phyloP scores from a whole-genome alignment of 257 asterid genomes.

The Craterostigma plantagineum region DNA sequence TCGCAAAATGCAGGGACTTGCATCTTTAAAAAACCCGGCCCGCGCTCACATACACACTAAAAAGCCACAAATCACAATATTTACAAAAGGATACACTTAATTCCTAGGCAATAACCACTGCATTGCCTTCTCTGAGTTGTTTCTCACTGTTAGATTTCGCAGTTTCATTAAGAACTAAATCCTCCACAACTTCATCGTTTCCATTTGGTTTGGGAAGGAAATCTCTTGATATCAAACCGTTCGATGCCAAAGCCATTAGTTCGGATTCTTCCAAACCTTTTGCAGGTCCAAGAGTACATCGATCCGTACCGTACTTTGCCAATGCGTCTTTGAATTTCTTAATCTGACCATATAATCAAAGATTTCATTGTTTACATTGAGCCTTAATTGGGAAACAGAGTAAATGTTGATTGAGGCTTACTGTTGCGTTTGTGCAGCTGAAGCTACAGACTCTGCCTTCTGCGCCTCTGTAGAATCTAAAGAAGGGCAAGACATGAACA shows the following conservation, averaged over 20 bases:
- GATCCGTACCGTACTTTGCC: conserved; percentile 48
- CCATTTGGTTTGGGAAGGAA: conserved; percentile 5
- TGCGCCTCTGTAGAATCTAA: conserved; percentile 80
- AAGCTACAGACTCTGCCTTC: conserved; percentile 68
- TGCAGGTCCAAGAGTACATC: conserved; percentile 42
- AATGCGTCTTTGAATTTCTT: conserved; percentile 82
- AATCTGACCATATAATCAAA: conserved; percentile 29
- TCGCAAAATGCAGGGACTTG: too few relatives aligned
- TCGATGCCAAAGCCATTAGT: conserved; percentile 49
- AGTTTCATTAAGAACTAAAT: conserved; percentile 14
- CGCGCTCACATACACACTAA: too few relatives aligned
- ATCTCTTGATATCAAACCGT: conserved; percentile 25
- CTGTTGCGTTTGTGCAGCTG: conserved; percentile 93
- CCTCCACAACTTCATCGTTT: conserved; percentile 15
- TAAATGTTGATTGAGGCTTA: conserved; percentile 18
- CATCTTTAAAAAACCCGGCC: too few relatives aligned
- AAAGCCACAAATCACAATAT: too few relatives aligned
- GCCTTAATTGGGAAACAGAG: too few relatives aligned
- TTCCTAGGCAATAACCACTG: conserved; percentile 31
- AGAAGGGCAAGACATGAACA: conserved; percentile 71
- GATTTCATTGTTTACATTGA: too few relatives aligned
- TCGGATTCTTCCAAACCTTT: conserved; percentile 67
- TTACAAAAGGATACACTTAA: too few relatives aligned
- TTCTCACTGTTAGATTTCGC: conserved; percentile 11
- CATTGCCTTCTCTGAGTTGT: conserved; percentile 17